Conservation (phyloP, 2,329 filamentous ascomycete species). For the Elsinoe necatrix region DNA sequence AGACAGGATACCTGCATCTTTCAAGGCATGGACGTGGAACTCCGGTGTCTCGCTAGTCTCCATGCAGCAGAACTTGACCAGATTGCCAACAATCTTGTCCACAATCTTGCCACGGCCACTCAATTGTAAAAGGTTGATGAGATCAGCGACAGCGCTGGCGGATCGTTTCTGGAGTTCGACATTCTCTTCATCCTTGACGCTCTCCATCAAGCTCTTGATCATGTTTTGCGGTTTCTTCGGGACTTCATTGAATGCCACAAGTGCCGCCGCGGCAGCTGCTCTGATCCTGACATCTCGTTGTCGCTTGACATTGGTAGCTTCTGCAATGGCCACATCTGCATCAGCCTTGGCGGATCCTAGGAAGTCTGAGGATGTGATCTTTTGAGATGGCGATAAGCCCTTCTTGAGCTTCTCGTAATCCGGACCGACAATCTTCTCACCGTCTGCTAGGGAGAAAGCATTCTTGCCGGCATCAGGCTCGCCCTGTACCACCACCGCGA, state of each 20-base stretch:
- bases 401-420: conserved; percentile 88
- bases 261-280: conserved; percentile 75
- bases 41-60: conserved; percentile 97
- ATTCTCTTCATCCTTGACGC: conserved; percentile 91
- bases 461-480: conserved; percentile 84
- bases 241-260: conserved; percentile 77
- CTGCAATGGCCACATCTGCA: conserved; percentile 63
- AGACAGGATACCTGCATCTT: conserved; percentile 76
- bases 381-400: conserved; percentile 76
- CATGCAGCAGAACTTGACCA: conserved; percentile 96
- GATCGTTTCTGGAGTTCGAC: conserved; percentile 79
- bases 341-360: conserved; percentile 68
- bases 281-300: conserved; percentile 77
- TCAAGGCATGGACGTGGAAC: conserved; percentile 71
- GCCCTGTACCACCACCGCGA: conserved; percentile 89
- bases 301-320: conserved; percentile 70
- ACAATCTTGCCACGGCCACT: conserved; percentile 74
- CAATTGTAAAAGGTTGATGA: conserved; percentile 79
- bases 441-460: conserved; percentile 80
- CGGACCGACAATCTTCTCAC: conserved; percentile 74
- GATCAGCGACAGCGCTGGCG: conserved; percentile 69
- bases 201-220: conserved; percentile 98
- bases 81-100: conserved; percentile 89
- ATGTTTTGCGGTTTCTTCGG: conserved; percentile 89
- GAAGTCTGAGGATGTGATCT: conserved; percentile 71